Evolutionary conservation across 75 land plant genomes (phyloP).

Genomic region (Pinus albicaulis): DNA sequence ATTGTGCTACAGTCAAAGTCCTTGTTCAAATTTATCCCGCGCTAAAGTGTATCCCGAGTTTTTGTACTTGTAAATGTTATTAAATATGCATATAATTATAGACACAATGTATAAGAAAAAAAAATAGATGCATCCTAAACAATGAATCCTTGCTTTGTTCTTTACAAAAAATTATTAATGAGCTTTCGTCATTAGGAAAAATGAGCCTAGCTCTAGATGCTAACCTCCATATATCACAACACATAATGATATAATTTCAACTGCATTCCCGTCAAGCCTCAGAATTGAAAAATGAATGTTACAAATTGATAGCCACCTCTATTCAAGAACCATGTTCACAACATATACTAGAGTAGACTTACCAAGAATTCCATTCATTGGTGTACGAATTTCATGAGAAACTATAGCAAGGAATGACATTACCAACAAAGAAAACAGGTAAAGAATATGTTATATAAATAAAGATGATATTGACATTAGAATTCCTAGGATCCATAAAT

Average conservation of each 20-base stretch:
- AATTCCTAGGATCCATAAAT: no score
- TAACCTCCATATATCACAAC: neutral
- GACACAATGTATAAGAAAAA: neutral
- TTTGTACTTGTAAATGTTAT: no score
- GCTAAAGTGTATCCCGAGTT: no score
- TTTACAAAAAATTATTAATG: neutral
- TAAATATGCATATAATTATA: no score
- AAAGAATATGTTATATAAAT: no score
- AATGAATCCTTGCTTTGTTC: neutral
- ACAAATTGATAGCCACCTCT: neutral
- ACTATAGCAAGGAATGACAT: constrained; percentile 95
- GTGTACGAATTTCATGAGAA: constrained; percentile 95
- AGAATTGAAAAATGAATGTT: neutral
- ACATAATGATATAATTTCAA: neutral
- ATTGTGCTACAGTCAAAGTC: no score
- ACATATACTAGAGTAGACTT: constrained; percentile 5
- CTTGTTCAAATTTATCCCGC: no score
- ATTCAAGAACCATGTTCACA: neutral
- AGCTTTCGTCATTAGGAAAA: neutral
- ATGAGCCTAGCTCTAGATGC: neutral
- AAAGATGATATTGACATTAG: no score
- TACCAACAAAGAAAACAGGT: neutral
- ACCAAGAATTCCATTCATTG: constrained; percentile 98
- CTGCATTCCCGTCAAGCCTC: neutral
- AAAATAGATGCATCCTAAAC: neutral